These are phyloP conservation scores for Podaxis sp. DNA, from an alignment of 768 basidiomycete genomes.

Conservation along the genomic window DNA sequence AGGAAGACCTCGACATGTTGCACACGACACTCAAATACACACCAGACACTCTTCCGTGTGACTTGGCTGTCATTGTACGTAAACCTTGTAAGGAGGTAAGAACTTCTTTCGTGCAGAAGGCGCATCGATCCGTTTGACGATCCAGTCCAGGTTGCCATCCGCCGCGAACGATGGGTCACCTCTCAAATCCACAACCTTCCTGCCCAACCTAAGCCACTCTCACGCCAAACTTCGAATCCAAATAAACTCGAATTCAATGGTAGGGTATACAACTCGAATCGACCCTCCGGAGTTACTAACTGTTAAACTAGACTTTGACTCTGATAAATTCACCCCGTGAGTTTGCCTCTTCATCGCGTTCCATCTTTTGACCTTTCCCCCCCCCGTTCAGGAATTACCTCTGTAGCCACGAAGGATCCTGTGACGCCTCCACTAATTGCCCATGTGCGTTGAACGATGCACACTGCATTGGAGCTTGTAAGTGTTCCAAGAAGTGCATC, in stretches of 20 bases:
- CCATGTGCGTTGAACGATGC: slow-evolving; percentile 31
- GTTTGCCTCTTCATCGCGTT: background rate
- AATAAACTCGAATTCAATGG: slow-evolving; percentile 3
- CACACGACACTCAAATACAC: slow-evolving; percentile 33
- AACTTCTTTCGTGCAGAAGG: slow-evolving; percentile 9
- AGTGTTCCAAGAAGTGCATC: slow-evolving; percentile 41
- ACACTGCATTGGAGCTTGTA: slow-evolving; percentile 45
- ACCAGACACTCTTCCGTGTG: slow-evolving; percentile 46
- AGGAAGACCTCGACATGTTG: slow-evolving; percentile 23
- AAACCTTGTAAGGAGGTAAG: slow-evolving; percentile 44
- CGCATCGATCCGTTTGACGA: slow-evolving; percentile 10
- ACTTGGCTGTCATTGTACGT: slow-evolving; percentile 42
- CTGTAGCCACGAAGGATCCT: slow-evolving; percentile 47
- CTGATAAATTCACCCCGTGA: slow-evolving; percentile 11
- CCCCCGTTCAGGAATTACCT: slow-evolving; percentile 24
- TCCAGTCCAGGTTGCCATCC: slow-evolving; percentile 18
- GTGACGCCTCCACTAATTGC: slow-evolving; percentile 33
- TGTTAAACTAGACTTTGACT: background rate
- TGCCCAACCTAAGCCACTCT: background rate
- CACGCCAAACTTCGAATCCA: background rate
- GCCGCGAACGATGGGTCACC: slow-evolving; percentile 15
- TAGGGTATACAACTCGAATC: background rate
- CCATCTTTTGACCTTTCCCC: background rate
- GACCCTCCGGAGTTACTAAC: background rate
- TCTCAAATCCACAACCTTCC: background rate